Percentiles rank a stretch among this genome's conserved stretches.
phyloP scores from a whole-genome alignment of 2,329 filamentous ascomycete genomes.

The Paradendryphiella salina region DNA sequence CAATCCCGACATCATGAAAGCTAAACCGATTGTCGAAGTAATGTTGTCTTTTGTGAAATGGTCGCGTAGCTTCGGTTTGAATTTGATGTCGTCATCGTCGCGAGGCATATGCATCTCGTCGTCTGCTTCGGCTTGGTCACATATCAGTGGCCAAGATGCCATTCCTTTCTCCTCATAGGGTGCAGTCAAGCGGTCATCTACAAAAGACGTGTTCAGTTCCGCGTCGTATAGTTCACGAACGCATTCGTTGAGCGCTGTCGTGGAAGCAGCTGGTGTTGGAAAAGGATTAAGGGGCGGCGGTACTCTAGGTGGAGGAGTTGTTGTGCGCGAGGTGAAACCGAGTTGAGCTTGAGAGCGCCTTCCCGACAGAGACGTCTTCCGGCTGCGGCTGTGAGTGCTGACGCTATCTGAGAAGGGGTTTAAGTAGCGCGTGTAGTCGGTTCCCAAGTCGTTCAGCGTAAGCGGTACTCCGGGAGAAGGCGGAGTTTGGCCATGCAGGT shows the following conservation, averaged over 20 bases:
- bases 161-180: slow-evolving; percentile 50
- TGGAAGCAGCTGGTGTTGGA: slow-evolving; percentile 36
- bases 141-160: slow-evolving; percentile 52
- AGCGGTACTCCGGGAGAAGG: slow-evolving; percentile 24
- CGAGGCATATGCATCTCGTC: slow-evolving; percentile 59
- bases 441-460: slow-evolving; percentile 38
- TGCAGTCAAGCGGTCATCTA: slow-evolving; percentile 54
- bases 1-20: slow-evolving; percentile 54
- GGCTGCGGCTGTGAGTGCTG: slow-evolving; percentile 29
- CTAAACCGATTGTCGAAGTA: slow-evolving; percentile 49
- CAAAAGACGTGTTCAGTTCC: slow-evolving; percentile 44
- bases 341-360: slow-evolving; percentile 8
- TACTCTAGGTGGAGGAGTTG: slow-evolving; percentile 20
- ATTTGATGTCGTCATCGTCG: slow-evolving; percentile 53
- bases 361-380: slow-evolving; percentile 27
- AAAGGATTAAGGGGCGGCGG: slow-evolving; percentile 30
- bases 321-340: slow-evolving; percentile 14
- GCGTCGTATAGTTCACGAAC: slow-evolving; percentile 26
- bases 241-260: slow-evolving; percentile 29
- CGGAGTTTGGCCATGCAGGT: slow-evolving; percentile 15
- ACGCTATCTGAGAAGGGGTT: slow-evolving; percentile 36
- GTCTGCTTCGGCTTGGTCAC: slow-evolving; percentile 57
- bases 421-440: slow-evolving; percentile 45
- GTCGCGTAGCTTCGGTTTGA: slow-evolving; percentile 51
- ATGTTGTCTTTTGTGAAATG: slow-evolving; percentile 52